Conservation (phyloP, 176 grass and related monocot species). For the Rhynchospora tenuis region DNA sequence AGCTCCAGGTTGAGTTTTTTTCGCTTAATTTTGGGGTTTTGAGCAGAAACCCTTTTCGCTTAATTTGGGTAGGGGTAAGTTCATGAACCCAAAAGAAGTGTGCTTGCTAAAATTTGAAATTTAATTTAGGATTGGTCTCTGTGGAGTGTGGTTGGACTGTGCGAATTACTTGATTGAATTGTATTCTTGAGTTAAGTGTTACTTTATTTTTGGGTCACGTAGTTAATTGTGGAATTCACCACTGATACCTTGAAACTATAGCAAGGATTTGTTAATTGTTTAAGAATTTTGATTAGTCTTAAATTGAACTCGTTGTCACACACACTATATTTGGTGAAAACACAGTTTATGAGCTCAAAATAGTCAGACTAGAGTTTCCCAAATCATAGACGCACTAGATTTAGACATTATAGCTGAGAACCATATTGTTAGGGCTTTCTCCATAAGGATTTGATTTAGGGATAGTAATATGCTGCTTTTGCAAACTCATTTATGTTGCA, state of each 20-base stretch:
- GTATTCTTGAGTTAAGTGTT: too few relatives aligned
- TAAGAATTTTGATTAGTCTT: neutral
- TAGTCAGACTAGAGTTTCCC: neutral
- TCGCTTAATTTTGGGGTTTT: neutral
- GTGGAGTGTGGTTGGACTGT: neutral
- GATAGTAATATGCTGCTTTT: neutral
- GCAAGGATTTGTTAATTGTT: too few relatives aligned
- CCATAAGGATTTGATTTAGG: neutral
- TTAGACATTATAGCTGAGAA: neutral
- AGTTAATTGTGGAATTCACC: neutral
- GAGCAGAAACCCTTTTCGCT: neutral
- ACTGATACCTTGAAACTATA: too few relatives aligned
- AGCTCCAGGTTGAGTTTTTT: constrained; percentile 46
- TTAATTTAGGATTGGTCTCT: neutral
- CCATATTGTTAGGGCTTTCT: neutral
- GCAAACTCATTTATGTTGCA: neutral
- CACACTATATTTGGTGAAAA: neutral
- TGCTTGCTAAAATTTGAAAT: neutral
- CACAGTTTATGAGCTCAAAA: neutral
- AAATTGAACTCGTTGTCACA: neutral
- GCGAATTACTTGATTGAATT: neutral
- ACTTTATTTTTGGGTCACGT: neutral
- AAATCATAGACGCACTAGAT: neutral
- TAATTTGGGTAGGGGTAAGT: neutral
- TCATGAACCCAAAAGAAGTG: neutral